Conservation (phyloP, 495 filamentous ascomycete species). For the Coniosporium apollinis region DNA sequence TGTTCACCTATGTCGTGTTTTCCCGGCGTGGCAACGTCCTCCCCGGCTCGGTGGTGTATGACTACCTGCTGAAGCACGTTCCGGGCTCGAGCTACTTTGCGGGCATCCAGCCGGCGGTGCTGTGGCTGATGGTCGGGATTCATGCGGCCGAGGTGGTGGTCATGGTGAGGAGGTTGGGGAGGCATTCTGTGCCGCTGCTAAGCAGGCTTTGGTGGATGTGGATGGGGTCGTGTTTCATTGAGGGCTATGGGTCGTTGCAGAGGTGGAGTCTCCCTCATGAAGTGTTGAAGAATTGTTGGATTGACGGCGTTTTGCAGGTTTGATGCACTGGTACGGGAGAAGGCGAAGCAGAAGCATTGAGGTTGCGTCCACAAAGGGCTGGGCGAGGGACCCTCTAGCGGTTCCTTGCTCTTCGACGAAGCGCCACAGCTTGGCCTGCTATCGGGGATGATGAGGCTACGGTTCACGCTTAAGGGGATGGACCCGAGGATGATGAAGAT, state of each 20-base stretch:
- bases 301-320: constrained; percentile 19
- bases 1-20: constrained; percentile 29
- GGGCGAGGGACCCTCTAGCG: too few relatives aligned
- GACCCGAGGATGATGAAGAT: too few relatives aligned
- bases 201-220: constrained; percentile 45
- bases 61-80: constrained; percentile 27
- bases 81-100: constrained; percentile 33
- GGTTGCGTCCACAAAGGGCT: too few relatives aligned
- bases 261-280: constrained; percentile 15
- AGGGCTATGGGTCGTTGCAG: constrained; percentile 36
- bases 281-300: not conserved
- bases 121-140: constrained; percentile 29
- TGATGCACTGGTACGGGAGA: constrained; percentile 31
- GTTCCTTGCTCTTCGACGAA: too few relatives aligned
- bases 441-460: too few relatives aligned
- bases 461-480: too few relatives aligned
- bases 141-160: constrained; percentile 37
- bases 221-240: constrained; percentile 38
- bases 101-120: constrained; percentile 24
- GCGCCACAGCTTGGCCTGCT: too few relatives aligned
- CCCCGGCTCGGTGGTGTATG: constrained; percentile 37
- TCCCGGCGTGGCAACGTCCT: constrained; percentile 33
- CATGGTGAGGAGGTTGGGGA: constrained; percentile 35
- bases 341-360: constrained; percentile 30
- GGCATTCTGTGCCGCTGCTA: constrained; percentile 36